A percentile compares a stretch with the other conserved stretches of the same genome.
Evolutionary conservation across 768 basidiomycete species (phyloP).

Genomic region (Coprinopsis strossmayeri): DNA sequence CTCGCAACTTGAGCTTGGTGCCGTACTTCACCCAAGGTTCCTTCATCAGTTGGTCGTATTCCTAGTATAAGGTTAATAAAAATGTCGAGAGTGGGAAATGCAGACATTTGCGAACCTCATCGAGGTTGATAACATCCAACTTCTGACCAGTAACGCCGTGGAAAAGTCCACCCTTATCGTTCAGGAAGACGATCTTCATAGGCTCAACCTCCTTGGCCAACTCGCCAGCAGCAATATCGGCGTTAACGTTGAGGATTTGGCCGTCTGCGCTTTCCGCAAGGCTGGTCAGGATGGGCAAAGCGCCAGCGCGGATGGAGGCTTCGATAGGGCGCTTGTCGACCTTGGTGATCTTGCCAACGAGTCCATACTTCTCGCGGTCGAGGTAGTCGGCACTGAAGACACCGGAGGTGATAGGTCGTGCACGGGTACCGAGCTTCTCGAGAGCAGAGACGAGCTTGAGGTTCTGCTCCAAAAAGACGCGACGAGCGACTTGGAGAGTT

Average conservation of each 20-base stretch:
- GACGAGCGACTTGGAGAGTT: constrained; percentile 89
- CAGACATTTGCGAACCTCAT: constrained; percentile 58
- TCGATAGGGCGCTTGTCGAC: constrained; percentile 97
- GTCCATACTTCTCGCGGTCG: constrained; percentile 89
- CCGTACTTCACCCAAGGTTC: constrained; percentile 99
- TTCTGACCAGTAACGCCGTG: constrained; percentile 98
- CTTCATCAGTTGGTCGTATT: constrained; percentile 95
- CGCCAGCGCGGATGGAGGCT: constrained; percentile 93
- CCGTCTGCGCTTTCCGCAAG: constrained; percentile 92
- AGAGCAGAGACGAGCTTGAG: constrained; percentile 89
- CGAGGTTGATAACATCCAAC: constrained; percentile 92
- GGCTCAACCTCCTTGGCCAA: constrained; percentile 97
- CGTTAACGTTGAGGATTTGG: constrained; percentile 99
- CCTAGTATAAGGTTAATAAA: constrained; percentile 36
- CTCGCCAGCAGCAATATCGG: constrained; percentile 97
- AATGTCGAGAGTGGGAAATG: background rate
- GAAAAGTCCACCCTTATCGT: constrained; percentile 97
- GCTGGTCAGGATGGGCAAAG: constrained; percentile 91
- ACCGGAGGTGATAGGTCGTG: constrained; percentile 95
- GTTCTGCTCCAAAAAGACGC: constrained; percentile 97
- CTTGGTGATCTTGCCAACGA: constrained; percentile 92
- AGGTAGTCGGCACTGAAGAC: constrained; percentile 98
- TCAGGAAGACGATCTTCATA: constrained; percentile 96
- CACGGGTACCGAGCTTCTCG: constrained; percentile 92
- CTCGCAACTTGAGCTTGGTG: constrained; percentile 97